phyloP scores from a whole-genome alignment of 352 stramenopile species.

The Phytophthora brassicae region DNA sequence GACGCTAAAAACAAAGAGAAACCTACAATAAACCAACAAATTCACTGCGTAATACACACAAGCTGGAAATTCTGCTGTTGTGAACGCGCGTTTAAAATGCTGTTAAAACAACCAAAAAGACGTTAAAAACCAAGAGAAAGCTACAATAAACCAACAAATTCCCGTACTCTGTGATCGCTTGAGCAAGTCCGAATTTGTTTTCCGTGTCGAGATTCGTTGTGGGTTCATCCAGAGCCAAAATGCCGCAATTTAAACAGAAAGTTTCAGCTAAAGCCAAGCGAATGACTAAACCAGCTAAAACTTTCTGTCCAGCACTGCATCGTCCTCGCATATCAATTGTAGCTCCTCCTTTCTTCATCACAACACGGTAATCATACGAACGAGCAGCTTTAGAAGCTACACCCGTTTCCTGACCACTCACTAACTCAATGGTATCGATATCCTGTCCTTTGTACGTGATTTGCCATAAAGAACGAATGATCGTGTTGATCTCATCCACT shows the following conservation, averaged over 20 bases:
- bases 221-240: constrained; percentile 98
- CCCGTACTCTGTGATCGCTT: constrained; percentile 86
- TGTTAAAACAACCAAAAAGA: too few species aligned
- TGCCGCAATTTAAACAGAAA: constrained; percentile 98
- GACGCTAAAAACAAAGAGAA: too few species aligned
- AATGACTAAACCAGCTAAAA: constrained; percentile 96
- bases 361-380: constrained; percentile 99
- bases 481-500: constrained; percentile 99
- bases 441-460: constrained; percentile 99
- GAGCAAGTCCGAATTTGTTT: constrained; percentile 94
- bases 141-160: neutral
- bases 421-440: constrained; percentile 99
- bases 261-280: constrained; percentile 97
- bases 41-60: constrained; percentile 98
- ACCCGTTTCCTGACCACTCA: constrained; percentile 91
- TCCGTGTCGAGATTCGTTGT: constrained; percentile 98
- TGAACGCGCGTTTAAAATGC: constrained; percentile 94
- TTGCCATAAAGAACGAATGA: constrained; percentile 97
- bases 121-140: too few species aligned
- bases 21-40: neutral
- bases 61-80: constrained; percentile 99
- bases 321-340: constrained; percentile 98
- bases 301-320: constrained; percentile 98
- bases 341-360: constrained; percentile 97
- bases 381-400: constrained; percentile 53